phyloP scores from a whole-genome alignment of 345 rosid species.

The Linum usitatissimum region DNA sequence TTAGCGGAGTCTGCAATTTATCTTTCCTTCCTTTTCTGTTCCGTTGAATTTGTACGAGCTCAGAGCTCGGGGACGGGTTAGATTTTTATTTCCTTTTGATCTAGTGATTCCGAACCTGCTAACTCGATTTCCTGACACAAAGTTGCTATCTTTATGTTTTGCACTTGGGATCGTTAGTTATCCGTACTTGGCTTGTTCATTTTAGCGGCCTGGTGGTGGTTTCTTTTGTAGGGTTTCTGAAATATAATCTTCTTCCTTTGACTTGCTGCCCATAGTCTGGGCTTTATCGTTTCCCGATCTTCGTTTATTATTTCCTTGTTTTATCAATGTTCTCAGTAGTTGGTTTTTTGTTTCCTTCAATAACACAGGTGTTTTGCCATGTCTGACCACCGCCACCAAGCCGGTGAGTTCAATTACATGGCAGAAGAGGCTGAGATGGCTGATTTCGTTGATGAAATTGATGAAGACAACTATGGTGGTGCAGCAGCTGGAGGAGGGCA shows the following conservation, averaged over 20 bases:
- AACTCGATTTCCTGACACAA: too few species aligned
- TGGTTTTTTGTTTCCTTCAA: neutral
- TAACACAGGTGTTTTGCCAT: neutral
- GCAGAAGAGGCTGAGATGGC: slow-evolving; percentile 4
- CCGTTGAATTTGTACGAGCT: neutral
- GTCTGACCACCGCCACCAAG: neutral
- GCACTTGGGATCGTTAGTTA: too few species aligned
- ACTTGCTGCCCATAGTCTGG: neutral
- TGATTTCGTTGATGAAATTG: slow-evolving; percentile 2
- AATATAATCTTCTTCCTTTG: neutral
- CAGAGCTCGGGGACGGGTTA: too few species aligned
- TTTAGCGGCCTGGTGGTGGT: too few species aligned
- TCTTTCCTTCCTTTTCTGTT: neutral
- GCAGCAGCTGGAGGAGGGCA: neutral
- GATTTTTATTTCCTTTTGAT: too few species aligned
- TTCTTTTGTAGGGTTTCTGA: neutral
- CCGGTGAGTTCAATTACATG: slow-evolving; percentile 4
- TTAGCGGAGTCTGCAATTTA: neutral
- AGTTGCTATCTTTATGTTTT: too few species aligned
- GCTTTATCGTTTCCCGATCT: too few species aligned
- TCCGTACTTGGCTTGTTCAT: too few species aligned
- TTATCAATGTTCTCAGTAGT: neutral
- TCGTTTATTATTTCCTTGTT: neutral
- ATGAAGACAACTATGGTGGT: slow-evolving; percentile 5
- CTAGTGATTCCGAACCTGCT: too few species aligned